Evolutionary conservation across 2,329 filamentous ascomycete species (phyloP), one percentile per base, ranked within the genome.

Genomic region (Beauveria varroae): DNA sequence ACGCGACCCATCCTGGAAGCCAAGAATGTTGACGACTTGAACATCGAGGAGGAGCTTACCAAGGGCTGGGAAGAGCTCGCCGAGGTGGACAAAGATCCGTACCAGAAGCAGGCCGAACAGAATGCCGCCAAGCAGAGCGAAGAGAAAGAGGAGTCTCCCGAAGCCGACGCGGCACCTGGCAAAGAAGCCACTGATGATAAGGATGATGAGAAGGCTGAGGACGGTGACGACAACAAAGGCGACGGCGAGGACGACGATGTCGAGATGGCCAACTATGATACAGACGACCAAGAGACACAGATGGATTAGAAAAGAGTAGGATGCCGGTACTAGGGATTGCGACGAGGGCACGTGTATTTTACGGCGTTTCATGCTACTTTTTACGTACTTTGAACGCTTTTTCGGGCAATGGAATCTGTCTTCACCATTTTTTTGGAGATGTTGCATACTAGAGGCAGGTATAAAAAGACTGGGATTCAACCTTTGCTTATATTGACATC

Each of bases 1-100:
- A 75, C 70, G 63, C 78, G 81, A 52, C 73, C 77, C 3, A 64
- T 71, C 12, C 70, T 81, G 30, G 74, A 78, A 54, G 73, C 74
- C 9, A 77, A 82, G 69, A 69, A 74, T 63, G 78, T 78, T 68
- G 76, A 77, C 18, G 66, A 68, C 20, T 50, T 75, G 60, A 75
- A 76, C 61, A 69, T 82, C 14, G 81, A 84, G n/a, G 80, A 82
- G 57, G 81, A 84, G 72, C 75, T 86, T 9, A 73, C 76, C n/a
- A 77, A 76, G 14, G 74, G 75, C 47, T 86, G 83, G 83, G 80
- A 82, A 62, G 78, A 81, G 22, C 74, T 86, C 16, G 70, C 79
- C 4, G 76, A 80, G 50, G 72, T 71, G 24, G 75, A 80, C 55
- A 80, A 78, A 68, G 79, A 82, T 28, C 76, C 78, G 57, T 84